A percentile compares a stretch with the other conserved stretches of the same genome.
These are phyloP conservation scores for Chalciporus sphaerocephalus DNA, from an alignment of 768 basidiomycete species.

Conservation along the genomic window DNA sequence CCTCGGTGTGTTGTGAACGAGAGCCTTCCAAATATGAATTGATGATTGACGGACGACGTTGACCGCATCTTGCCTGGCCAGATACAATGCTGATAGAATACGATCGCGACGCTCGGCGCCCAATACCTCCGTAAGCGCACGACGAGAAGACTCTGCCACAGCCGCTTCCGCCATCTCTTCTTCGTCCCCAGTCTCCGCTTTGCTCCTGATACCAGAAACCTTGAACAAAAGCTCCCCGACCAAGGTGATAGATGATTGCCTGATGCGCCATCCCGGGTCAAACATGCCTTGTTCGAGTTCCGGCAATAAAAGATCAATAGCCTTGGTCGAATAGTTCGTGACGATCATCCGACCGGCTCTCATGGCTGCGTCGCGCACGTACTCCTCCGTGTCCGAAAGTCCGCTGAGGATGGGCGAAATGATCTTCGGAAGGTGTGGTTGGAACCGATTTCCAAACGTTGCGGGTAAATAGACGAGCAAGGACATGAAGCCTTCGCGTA, in stretches of 20 bases:
- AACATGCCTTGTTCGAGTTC: constrained; percentile 95
- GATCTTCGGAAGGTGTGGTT: constrained; percentile 92
- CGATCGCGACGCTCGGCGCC: constrained; percentile 87
- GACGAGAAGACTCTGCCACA: constrained; percentile 74
- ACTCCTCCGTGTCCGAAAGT: constrained; percentile 89
- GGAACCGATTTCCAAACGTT: constrained; percentile 94
- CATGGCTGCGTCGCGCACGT: constrained; percentile 96
- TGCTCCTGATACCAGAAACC: constrained; percentile 91
- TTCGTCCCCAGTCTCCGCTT: constrained; percentile 72
- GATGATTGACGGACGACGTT: constrained; percentile 85
- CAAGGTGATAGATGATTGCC: constrained; percentile 95
- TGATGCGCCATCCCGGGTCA: constrained; percentile 90
- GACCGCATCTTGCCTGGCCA: constrained; percentile 91
- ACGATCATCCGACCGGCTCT: constrained; percentile 98
- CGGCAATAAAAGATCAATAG: constrained; percentile 89
- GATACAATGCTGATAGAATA: constrained; percentile 84
- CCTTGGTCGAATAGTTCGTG: constrained; percentile 85
- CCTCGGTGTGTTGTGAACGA: constrained; percentile 90
- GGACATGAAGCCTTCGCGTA: constrained; percentile 98
- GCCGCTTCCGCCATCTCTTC: constrained; percentile 60
- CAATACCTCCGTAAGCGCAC: constrained; percentile 82
- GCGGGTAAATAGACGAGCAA: constrained; percentile 91
- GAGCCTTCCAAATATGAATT: constrained; percentile 96
- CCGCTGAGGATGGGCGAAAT: constrained; percentile 89
- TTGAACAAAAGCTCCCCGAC: constrained; percentile 96